Conservation (phyloP, 129 eudicot species). For the Scalesia atractyloides region DNA sequence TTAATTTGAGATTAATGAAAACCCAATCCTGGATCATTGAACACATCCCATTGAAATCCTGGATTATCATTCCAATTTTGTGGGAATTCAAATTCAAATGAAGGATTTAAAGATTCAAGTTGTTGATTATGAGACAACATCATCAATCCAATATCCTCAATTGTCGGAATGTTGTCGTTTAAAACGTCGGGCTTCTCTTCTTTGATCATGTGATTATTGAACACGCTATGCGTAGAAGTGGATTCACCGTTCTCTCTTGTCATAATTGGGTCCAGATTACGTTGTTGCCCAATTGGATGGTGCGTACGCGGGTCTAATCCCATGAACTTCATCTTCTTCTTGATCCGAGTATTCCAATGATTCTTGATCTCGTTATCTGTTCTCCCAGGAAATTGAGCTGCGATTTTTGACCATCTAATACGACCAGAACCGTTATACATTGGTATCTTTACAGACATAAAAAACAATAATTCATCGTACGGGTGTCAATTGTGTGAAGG, state of each 20-base stretch:
- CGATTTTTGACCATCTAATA: slow-evolving; percentile 64
- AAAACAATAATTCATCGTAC: background rate
- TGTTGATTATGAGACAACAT: slow-evolving; percentile 32
- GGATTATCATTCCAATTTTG: slow-evolving; percentile 57
- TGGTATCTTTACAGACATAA: background rate
- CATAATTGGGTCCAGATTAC: background rate
- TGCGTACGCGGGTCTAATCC: slow-evolving; percentile 74
- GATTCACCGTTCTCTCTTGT: slow-evolving; percentile 19
- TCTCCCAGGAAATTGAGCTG: slow-evolving; percentile 60
- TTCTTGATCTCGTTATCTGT: slow-evolving; percentile 69
- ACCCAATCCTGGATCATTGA: slow-evolving; percentile 37
- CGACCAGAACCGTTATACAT: background rate
- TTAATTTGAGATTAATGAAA: slow-evolving; percentile 13
- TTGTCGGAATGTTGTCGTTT: slow-evolving; percentile 14
- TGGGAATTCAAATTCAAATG: slow-evolving; percentile 39
- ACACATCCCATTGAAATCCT: slow-evolving; percentile 54
- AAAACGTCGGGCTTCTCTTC: slow-evolving; percentile 16
- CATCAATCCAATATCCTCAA: slow-evolving; percentile 38
- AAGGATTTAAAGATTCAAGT: slow-evolving; percentile 33
- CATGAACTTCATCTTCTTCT: slow-evolving; percentile 61
- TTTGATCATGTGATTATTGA: slow-evolving; percentile 15
- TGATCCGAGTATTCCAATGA: slow-evolving; percentile 73
- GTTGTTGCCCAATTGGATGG: slow-evolving; percentile 40
- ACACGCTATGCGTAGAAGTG: slow-evolving; percentile 20
- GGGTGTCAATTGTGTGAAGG: background rate